A percentile compares a stretch with the other conserved stretches of the same genome.
Evolutionary conservation across 2,329 filamentous ascomycete species (phyloP).

Genomic region (Alternaria sp.): DNA sequence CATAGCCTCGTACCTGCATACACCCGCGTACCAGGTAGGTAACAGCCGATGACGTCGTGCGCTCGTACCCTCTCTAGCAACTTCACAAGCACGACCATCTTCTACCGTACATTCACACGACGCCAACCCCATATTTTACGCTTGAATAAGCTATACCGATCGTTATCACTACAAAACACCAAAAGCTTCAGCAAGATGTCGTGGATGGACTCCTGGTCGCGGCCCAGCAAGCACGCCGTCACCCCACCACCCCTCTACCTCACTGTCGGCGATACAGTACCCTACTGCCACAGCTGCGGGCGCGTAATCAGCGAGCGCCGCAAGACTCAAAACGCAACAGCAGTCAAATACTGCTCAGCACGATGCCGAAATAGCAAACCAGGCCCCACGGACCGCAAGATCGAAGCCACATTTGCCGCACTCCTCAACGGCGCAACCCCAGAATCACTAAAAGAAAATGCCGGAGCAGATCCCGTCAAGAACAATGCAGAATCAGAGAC

Average conservation of each 20-base stretch:
- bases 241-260: slow-evolving; percentile 63
- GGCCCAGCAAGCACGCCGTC: slow-evolving; percentile 49
- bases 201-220: slow-evolving; percentile 59
- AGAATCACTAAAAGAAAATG: slow-evolving; percentile 34
- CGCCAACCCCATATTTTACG: neutral
- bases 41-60: slow-evolving; percentile 35
- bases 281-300: slow-evolving; percentile 65
- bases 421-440: slow-evolving; percentile 45
- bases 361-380: slow-evolving; percentile 61
- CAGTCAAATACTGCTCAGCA: slow-evolving; percentile 64
- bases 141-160: neutral
- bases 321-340: slow-evolving; percentile 40
- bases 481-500: neutral
- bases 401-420: slow-evolving; percentile 58
- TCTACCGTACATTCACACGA: neutral
- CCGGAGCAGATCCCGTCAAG: slow-evolving; percentile 2
- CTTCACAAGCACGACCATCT: neutral
- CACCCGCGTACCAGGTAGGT: neutral
- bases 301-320: slow-evolving; percentile 57
- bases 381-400: slow-evolving; percentile 56
- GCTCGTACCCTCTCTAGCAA: slow-evolving; percentile 14
- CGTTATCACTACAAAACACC: neutral
- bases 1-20: slow-evolving; percentile 1
- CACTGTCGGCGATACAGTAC: slow-evolving; percentile 54
- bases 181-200: slow-evolving; percentile 46